Conservation (phyloP, 2,329 filamentous ascomycete genomes). For the Zasmidium citrigriseum region DNA sequence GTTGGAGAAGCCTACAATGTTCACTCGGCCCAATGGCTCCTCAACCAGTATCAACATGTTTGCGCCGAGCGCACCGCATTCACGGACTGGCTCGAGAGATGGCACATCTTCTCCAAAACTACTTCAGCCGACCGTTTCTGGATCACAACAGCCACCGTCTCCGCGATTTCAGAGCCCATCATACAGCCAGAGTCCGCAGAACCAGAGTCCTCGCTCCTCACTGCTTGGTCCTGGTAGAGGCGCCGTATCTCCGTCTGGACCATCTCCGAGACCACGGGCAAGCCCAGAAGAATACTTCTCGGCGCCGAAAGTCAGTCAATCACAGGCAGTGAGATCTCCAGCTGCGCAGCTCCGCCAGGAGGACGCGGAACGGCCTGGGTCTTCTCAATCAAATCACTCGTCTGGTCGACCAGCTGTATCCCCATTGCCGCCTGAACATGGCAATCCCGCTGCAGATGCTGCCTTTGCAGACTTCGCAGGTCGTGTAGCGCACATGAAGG, state of each 20-base stretch:
- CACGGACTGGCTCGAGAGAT: conserved; percentile 22
- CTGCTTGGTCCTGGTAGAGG: conserved; percentile 13
- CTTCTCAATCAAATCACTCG: conserved; percentile 22
- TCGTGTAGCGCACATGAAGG: conserved; percentile 72
- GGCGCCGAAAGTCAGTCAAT: conserved; percentile 6
- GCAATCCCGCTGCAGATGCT: conserved; percentile 57
- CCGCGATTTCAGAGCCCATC: conserved; percentile 10
- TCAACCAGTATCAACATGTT: conserved; percentile 18
- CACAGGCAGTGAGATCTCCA: conserved; percentile 17
- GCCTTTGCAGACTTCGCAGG: conserved; percentile 69
- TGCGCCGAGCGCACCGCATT: conserved; percentile 12
- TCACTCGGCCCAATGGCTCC: conserved; percentile 19
- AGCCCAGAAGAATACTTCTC: conserved; percentile 25
- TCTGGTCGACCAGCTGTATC: conserved; percentile 25
- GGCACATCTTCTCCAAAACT: conserved; percentile 8
- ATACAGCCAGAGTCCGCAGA: conserved; percentile 10
- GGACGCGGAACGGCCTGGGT: conserved; percentile 22
- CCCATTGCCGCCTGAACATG: conserved; percentile 23
- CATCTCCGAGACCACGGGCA: conserved; percentile 13
- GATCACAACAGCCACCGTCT: conserved; percentile 8
- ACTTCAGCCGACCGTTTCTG: conserved; percentile 7
- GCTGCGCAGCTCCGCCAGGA: conserved; percentile 23
- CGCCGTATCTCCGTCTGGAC: conserved; percentile 17
- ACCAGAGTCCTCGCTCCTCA: conserved; percentile 18
- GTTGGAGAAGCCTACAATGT: conserved; percentile 8